These are phyloP conservation scores for Sophora flavescens DNA, from an alignment of 306 rosid genomes.

Conservation along the genomic window DNA sequence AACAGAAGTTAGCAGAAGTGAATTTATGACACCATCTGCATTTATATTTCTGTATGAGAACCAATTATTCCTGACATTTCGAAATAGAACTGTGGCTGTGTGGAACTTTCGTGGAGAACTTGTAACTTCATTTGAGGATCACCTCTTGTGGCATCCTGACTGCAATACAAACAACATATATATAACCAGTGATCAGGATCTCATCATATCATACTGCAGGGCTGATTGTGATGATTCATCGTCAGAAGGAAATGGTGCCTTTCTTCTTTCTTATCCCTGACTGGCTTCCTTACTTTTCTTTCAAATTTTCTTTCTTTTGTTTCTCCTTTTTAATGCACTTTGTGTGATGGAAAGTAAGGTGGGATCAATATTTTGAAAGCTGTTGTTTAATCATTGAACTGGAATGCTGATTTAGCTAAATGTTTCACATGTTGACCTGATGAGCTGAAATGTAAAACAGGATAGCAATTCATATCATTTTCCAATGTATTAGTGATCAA, in stretches of 20 bases:
- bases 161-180: constrained; percentile 94
- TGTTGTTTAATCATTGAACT: constrained; percentile 29
- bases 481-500: neutral
- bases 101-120: constrained; percentile 99
- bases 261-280: neutral
- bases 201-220: constrained; percentile 97
- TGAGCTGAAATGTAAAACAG: neutral
- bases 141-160: constrained; percentile 98
- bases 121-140: constrained; percentile 96
- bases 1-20: constrained; percentile 85
- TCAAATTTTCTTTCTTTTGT: neutral
- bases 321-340: neutral
- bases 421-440: constrained; percentile 19
- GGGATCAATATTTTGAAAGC: constrained; percentile 11
- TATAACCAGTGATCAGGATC: constrained; percentile 96
- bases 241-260: constrained; percentile 87
- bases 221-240: constrained; percentile 92
- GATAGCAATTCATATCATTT: constrained; percentile 18
- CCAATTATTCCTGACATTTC: constrained; percentile 87
- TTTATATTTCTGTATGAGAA: constrained; percentile 93
- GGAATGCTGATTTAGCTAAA: constrained; percentile 9
- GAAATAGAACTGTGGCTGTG: constrained; percentile 92
- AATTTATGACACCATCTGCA: constrained; percentile 96
- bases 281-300: neutral
- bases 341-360: neutral